Conservation (phyloP, 257 asterid species). For the Echium plantagineum region DNA sequence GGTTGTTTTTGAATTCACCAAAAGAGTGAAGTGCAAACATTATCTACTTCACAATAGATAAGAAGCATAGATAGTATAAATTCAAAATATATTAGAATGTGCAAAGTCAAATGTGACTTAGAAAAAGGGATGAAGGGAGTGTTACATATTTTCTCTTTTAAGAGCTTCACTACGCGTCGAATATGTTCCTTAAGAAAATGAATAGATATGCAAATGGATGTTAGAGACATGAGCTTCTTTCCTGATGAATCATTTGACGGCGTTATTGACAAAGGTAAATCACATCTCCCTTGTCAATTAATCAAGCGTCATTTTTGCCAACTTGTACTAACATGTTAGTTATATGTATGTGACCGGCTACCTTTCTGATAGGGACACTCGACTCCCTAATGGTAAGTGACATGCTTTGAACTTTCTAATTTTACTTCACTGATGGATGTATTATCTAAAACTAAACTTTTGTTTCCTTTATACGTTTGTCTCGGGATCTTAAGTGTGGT, state of each 20-base stretch:
- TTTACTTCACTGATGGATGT: conserved; percentile 6
- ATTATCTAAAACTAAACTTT: conserved; percentile 4
- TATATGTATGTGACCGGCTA: conserved; percentile 25
- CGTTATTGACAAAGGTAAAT: conserved; percentile 77
- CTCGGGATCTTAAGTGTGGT: conserved; percentile 60
- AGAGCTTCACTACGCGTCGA: conserved; percentile 8
- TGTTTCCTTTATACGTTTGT: conserved; percentile 2
- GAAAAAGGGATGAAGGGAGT: too few species aligned
- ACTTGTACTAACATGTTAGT: conserved; percentile 6
- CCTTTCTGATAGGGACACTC: conserved; percentile 64
- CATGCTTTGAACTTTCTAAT: conserved; percentile 12
- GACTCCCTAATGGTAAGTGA: conserved; percentile 90
- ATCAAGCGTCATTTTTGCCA: background rate
- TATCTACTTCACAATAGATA: too few species aligned
- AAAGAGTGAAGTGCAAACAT: too few species aligned
- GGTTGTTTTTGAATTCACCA: too few species aligned
- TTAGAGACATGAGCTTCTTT: conserved; percentile 82
- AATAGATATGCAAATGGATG: conserved; percentile 92
- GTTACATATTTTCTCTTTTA: background rate
- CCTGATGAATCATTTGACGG: conserved; percentile 77
- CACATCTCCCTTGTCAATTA: conserved; percentile 8
- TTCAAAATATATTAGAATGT: too few species aligned
- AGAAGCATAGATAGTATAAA: too few species aligned
- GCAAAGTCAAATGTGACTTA: too few species aligned
- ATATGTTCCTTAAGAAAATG: conserved; percentile 31